Conservation (phyloP, 2,329 filamentous ascomycete genomes). For the Cladosporium colombiae region DNA sequence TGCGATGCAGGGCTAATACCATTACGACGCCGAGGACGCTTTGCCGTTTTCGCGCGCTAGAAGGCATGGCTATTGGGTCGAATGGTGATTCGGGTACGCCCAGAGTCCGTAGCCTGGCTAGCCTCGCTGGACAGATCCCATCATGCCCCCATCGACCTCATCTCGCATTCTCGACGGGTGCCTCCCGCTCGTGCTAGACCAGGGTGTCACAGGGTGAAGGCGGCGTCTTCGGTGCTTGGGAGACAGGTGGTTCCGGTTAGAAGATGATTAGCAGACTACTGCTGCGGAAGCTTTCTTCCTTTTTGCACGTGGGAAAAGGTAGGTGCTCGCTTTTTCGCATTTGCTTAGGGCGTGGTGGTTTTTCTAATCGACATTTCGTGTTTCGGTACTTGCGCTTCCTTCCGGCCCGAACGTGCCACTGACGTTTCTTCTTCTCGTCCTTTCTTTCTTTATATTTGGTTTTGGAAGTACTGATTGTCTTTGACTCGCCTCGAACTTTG, state of each 20-base stretch:
- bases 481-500: not conserved
- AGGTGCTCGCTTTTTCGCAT: not conserved
- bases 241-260: not conserved
- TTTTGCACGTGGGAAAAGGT: not conserved
- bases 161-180: slow-evolving; percentile 1
- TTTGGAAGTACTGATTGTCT: not conserved
- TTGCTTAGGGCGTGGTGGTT: not conserved
- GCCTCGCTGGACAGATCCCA: slow-evolving; percentile 12
- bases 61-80: not conserved
- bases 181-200: slow-evolving; percentile 4
- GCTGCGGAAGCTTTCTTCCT: not conserved
- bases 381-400: slow-evolving; percentile 9
- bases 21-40: slow-evolving; percentile 15
- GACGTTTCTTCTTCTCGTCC: not conserved
- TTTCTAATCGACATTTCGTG: not conserved
- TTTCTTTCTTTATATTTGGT: slow-evolving; percentile 3
- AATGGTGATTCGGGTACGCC: not conserved
- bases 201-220: not conserved
- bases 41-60: not conserved
- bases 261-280: not conserved
- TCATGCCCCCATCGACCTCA: slow-evolving; percentile 4
- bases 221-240: not conserved
- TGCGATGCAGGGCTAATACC: not conserved
- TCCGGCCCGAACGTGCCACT: not conserved
- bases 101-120: not conserved